A percentile compares a stretch with the other conserved stretches of the same genome.
Evolutionary conservation across 805 yeast species (phyloP).

Genomic region (Hanseniaspora valbyensis): DNA sequence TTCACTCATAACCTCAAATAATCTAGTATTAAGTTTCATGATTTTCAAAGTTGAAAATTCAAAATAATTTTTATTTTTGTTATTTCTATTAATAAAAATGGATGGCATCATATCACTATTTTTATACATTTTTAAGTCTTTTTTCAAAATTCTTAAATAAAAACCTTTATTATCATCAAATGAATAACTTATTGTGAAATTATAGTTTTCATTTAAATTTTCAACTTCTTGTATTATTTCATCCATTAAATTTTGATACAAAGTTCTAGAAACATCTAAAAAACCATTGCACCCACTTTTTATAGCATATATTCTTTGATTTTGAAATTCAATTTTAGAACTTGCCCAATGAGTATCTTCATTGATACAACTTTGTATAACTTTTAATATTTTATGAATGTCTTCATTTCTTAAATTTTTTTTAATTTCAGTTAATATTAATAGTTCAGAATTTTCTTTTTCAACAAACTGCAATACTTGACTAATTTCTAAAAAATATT

Average conservation of each 20-base stretch:
- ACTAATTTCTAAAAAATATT: slow-evolving; percentile 20
- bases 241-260: slow-evolving; percentile 32
- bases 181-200: slow-evolving; percentile 25
- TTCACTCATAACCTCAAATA: slow-evolving; percentile 34
- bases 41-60: slow-evolving; percentile 35
- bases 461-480: slow-evolving; percentile 16
- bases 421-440: slow-evolving; percentile 25
- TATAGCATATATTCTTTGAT: slow-evolving; percentile 37
- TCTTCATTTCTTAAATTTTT: slow-evolving; percentile 25
- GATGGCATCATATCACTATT: slow-evolving; percentile 23
- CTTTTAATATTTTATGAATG: slow-evolving; percentile 20
- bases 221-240: slow-evolving; percentile 29
- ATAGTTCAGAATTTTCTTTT: neutral
- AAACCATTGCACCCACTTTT: slow-evolving; percentile 37
- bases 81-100: slow-evolving; percentile 28
- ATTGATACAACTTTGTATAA: slow-evolving; percentile 31
- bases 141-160: slow-evolving; percentile 28
- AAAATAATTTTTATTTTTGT: slow-evolving; percentile 25
- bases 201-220: slow-evolving; percentile 21
- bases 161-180: slow-evolving; percentile 34
- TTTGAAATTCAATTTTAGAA: slow-evolving; percentile 32
- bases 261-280: slow-evolving; percentile 35
- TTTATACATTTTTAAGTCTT: slow-evolving; percentile 15
- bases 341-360: slow-evolving; percentile 37
- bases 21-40: slow-evolving; percentile 33